Base-by-base conservation (phyloP, 305 asterid genomes). In the Fraxinus paxiana region DNA sequence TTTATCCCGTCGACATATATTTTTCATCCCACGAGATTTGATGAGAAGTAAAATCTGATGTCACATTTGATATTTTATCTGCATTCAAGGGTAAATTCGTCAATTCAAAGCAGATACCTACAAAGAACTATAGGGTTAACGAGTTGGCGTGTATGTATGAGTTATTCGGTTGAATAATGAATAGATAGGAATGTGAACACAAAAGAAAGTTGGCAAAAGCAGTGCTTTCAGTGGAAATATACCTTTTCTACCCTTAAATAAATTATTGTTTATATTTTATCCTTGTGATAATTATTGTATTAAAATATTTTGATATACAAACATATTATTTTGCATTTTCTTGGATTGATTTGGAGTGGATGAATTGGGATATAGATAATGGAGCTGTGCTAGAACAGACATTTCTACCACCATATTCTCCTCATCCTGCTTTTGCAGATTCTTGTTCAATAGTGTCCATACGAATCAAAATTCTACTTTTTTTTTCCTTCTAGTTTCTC, bases 341-440 rank as follows among this genome's bases (percentile, higher is more conserved):
- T 30, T 69, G 75, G 75, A 70, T 70, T 31, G 37, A 31, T 31
- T 31, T 13, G 20, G 3, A 7, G 75, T 31, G 88, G 89, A 87
- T 76, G 88, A 82, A 80, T 61, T 84, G 83, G 43, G 75, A 70
- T 86, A 88, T 89, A 89, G 95, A 92, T 90, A 92, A 91, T 91
- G 93, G 93, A 82, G 90, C 90, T 88, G 88, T 87, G 89, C 90
- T 79, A 89, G 92, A 43, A 43, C 95, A 87, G 90, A 88, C 96
- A 93, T 88, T 94, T 88, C 91, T 88, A 85, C 94, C 92, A 87
- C 93, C 96, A 88, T 92, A 91, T 89, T 91, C 93, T 88, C 90
- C 88, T 86, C 90, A 84, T 93, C 93, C 90, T 87, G 86, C 93
- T 92, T 92, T 92, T 88, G 71, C 86, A 88, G 93, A 91, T 91